Evolutionary conservation across 192 early-diverging fungal genomes (phyloP).

Genomic region (Linnemannia schmuckeri): DNA sequence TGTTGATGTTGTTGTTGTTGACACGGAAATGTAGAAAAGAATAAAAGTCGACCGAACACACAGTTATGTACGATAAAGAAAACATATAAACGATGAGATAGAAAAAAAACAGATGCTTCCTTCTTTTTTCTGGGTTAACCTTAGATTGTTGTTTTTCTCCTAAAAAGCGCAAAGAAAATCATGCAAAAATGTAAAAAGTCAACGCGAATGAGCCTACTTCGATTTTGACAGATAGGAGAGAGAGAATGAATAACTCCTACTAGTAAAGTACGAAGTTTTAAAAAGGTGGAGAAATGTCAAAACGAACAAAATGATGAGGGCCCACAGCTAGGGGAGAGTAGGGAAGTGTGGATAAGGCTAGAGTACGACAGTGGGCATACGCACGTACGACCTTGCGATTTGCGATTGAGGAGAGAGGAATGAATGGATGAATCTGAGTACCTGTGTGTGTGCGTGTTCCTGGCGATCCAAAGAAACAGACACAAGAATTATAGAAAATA

Average conservation of each 20-base stretch:
- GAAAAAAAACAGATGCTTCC: not conserved
- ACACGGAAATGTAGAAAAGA: not conserved
- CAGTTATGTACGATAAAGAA: not conserved
- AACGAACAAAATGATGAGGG: not conserved
- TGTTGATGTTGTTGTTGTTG: not conserved
- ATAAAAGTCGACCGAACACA: not conserved
- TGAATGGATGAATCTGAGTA: not conserved
- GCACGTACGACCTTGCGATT: not conserved
- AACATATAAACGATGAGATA: not conserved
- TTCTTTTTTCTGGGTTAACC: not conserved
- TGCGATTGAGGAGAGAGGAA: not conserved
- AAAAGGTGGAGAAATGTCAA: no score
- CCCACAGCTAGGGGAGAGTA: not conserved
- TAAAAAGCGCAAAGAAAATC: not conserved
- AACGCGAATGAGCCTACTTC: not conserved
- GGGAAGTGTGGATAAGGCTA: not conserved
- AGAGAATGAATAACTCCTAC: not conserved
- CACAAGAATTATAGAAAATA: not conserved
- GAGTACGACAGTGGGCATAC: not conserved
- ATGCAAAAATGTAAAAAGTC: not conserved
- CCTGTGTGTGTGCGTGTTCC: not conserved
- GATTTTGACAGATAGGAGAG: not conserved
- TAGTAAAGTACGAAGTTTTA: not conserved
- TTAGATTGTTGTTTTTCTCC: not conserved
- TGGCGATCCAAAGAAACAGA: not conserved